Evolutionary conservation across 192 early-diverging fungal genomes (phyloP).

Genomic region (Coemansia sp.): DNA sequence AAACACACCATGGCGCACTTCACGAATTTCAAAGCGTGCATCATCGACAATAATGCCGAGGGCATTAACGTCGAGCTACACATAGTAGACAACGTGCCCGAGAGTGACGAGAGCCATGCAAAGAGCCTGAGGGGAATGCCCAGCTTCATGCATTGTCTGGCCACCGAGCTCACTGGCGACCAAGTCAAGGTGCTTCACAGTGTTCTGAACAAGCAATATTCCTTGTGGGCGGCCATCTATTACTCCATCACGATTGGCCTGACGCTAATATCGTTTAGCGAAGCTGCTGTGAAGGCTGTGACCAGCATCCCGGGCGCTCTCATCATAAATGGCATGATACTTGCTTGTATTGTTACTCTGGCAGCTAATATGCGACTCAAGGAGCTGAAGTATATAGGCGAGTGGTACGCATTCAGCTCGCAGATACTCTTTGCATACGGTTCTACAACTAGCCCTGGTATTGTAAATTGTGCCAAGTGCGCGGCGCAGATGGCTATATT

Average conservation of each 20-base stretch:
- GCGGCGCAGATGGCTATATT: background rate
- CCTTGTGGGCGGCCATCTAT: background rate
- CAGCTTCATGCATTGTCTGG: background rate
- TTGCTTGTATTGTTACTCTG: background rate
- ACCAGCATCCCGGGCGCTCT: background rate
- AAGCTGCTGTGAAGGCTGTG: background rate
- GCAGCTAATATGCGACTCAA: background rate
- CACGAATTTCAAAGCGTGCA: background rate
- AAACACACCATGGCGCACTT: background rate
- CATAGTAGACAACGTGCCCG: background rate
- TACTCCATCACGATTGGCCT: background rate
- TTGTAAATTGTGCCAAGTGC: background rate
- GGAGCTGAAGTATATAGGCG: background rate
- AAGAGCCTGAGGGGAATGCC: background rate
- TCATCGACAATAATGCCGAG: constrained; percentile 2
- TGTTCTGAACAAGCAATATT: background rate
- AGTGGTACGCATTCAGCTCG: background rate
- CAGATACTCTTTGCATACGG: background rate
- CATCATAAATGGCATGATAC: background rate
- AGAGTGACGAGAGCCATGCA: background rate
- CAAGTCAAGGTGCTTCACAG: background rate
- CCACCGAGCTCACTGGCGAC: background rate
- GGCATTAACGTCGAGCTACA: background rate
- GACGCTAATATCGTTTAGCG: background rate
- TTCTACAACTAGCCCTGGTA: background rate